Percentiles rank a stretch among this genome's conserved stretches.
Evolutionary conservation across 331 rosid species (phyloP).

Genomic region (Malus hybrid): DNA sequence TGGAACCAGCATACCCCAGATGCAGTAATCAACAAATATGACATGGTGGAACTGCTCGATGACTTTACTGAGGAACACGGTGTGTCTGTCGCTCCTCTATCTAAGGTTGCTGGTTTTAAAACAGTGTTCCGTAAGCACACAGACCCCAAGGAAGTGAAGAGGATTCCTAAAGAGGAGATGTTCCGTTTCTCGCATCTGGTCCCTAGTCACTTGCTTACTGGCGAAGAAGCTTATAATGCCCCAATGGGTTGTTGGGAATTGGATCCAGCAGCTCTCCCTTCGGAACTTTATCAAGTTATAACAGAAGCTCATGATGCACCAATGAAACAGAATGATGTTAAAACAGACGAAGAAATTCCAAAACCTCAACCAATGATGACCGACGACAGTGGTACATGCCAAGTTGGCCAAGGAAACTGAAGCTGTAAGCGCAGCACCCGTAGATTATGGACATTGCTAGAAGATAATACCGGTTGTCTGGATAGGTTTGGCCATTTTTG

Average conservation of each 20-base stretch:
- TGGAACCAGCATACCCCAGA: slow-evolving; percentile 29
- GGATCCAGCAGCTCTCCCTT: slow-evolving; percentile 40
- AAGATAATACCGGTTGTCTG: neutral
- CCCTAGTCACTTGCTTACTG: slow-evolving; percentile 32
- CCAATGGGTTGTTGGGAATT: slow-evolving; percentile 30
- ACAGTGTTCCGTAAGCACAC: slow-evolving; percentile 25
- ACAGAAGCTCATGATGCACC: slow-evolving; percentile 21
- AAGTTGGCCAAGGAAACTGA: neutral
- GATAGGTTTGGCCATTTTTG: neutral
- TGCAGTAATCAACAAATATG: slow-evolving; percentile 29
- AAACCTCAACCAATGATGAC: neutral
- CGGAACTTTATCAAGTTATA: slow-evolving; percentile 26
- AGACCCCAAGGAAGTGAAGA: slow-evolving; percentile 19
- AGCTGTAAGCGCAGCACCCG: slow-evolving; percentile 6
- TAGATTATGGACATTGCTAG: neutral
- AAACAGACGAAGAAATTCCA: too few species aligned
- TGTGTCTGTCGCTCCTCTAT: slow-evolving; percentile 21
- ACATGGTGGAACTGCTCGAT: slow-evolving; percentile 35
- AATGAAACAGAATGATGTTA: neutral
- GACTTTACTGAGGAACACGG: slow-evolving; percentile 25
- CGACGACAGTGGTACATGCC: neutral
- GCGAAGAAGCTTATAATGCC: slow-evolving; percentile 30
- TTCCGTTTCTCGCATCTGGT: slow-evolving; percentile 39
- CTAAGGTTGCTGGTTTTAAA: slow-evolving; percentile 30
- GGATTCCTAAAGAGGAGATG: slow-evolving; percentile 30